Base-by-base conservation (phyloP, 208 protist species). In the Leishmania turanica region DNA sequence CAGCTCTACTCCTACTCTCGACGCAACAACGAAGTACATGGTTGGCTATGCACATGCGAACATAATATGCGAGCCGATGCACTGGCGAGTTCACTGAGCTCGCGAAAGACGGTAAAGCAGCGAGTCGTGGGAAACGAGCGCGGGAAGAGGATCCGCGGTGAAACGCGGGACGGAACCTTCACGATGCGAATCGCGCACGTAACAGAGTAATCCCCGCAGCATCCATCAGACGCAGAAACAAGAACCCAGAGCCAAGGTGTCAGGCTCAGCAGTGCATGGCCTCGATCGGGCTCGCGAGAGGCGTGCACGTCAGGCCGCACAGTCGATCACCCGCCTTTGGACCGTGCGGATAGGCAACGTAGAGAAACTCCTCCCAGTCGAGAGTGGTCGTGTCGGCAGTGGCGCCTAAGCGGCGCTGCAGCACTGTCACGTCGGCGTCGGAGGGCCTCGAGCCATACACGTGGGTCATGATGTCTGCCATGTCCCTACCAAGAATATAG, bases 321-420 rank as follows among this genome's bases (percentile, higher is more conserved):
- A 82, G 68, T n/a, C 83, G 76, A 53, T 83, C 75, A 24, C 86
- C 83, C 21, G 34, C 47, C 34, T 68, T 65, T 21, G 87, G 88
- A 0, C 82, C 82, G 45, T 83, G 76, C 75, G 65, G 84, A 78
- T 95, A 96, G 58, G 89, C 90, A 15, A 92, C 71, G 54, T 90
- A 87, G 42, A 97, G 79, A 85, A 97, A 97, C 70, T 96, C 92
- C 70, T 89, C 90, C 92, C 94, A 97, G 73, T 82, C 82, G 40
- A 97, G 71, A 53, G 90, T 94, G 82, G 92, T 92, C 3, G 92
- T 93, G 2, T 85, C 87, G 1, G 85, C 78, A 8, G 91, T 84
- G 17, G 94, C 79, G 24, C 88, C 87, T 6, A 96, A 75, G 8
- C 78, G 80, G 27, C 70, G 79, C 60, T 82, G 80, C 72, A 93